Evolutionary conservation across 2,329 filamentous ascomycete species (phyloP).

Genomic region (Penicillium sp.): DNA sequence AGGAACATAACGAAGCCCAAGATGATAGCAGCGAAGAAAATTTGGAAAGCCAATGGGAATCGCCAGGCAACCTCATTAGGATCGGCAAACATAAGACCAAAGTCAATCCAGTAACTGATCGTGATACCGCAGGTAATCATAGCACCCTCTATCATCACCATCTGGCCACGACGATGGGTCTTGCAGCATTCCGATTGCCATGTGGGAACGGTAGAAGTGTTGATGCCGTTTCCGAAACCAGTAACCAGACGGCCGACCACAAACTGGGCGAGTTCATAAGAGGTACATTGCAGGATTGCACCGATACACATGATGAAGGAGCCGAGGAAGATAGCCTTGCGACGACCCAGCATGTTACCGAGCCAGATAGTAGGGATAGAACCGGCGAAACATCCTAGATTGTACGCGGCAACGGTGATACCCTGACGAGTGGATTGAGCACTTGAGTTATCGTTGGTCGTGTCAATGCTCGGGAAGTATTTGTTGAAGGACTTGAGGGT

Average conservation of each 20-base stretch:
- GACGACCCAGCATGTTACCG: constrained; percentile 47
- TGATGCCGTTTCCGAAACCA: constrained; percentile 48
- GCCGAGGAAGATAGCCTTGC: constrained; percentile 44
- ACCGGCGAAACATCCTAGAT: constrained; percentile 45
- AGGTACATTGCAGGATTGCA: constrained; percentile 42
- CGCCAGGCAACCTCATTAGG: constrained; percentile 49
- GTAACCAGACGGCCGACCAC: constrained; percentile 48
- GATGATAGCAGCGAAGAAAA: constrained; percentile 52
- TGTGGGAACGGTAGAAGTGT: constrained; percentile 46
- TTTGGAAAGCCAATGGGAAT: constrained; percentile 55
- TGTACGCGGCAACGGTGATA: constrained; percentile 35
- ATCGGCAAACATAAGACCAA: constrained; percentile 51
- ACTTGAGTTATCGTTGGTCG: constrained; percentile 18
- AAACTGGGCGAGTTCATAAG: constrained; percentile 45
- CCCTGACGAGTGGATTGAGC: constrained; percentile 37
- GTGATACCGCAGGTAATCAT: constrained; percentile 50
- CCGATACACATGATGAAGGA: constrained; percentile 46
- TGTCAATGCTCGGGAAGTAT: constrained; percentile 41
- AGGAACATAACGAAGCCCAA: constrained; percentile 46
- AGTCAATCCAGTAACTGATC: constrained; percentile 50
- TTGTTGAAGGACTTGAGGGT: constrained; percentile 40
- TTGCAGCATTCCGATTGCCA: constrained; percentile 50
- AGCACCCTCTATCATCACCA: constrained; percentile 52
- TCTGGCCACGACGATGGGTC: constrained; percentile 47
- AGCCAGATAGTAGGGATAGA: constrained; percentile 46